phyloP scores from a whole-genome alignment of 495 filamentous ascomycete genomes.

The Achaetomiella virescens region DNA sequence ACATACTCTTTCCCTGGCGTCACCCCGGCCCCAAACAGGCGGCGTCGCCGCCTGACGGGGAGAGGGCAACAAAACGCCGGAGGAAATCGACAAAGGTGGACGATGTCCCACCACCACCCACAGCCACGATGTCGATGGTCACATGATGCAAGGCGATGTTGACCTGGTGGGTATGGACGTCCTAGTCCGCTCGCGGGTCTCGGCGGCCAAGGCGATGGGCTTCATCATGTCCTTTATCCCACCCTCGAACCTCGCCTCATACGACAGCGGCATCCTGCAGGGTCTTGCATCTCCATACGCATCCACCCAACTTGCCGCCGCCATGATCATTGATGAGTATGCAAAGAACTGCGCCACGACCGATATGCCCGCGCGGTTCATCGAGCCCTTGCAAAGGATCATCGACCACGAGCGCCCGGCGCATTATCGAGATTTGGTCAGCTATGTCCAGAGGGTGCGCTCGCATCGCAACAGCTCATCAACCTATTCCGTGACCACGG shows the following conservation, averaged over 20 bases:
- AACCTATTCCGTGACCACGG: slow-evolving; percentile 85
- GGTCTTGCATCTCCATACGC: slow-evolving; percentile 65
- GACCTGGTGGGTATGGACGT: slow-evolving; percentile 87
- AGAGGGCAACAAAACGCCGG: slow-evolving; percentile 58
- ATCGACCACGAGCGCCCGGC: slow-evolving; percentile 73
- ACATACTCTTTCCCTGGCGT: slow-evolving; percentile 55
- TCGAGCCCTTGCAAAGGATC: slow-evolving; percentile 57
- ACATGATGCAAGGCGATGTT: slow-evolving; percentile 95
- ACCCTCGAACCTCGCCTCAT: slow-evolving; percentile 39
- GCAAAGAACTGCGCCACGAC: slow-evolving; percentile 50
- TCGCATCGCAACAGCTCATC: slow-evolving; percentile 85
- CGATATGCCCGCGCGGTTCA: slow-evolving; percentile 40
- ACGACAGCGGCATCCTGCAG: slow-evolving; percentile 53
- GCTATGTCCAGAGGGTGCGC: slow-evolving; percentile 78
- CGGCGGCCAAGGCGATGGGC: slow-evolving; percentile 77
- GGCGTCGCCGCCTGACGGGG: slow-evolving; percentile 54
- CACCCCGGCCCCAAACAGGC: slow-evolving; percentile 43
- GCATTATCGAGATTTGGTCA: slow-evolving; percentile 81
- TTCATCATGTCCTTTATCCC: slow-evolving; percentile 61
- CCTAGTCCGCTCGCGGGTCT: slow-evolving; percentile 81
- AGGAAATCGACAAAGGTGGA: slow-evolving; percentile 80
- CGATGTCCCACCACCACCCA: slow-evolving; percentile 52
- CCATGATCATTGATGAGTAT: slow-evolving; percentile 86
- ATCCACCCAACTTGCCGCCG: slow-evolving; percentile 75
- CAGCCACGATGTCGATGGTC: slow-evolving; percentile 90